Conservation (phyloP, 2,329 filamentous ascomycete genomes). For the Monosporascus sp. region DNA sequence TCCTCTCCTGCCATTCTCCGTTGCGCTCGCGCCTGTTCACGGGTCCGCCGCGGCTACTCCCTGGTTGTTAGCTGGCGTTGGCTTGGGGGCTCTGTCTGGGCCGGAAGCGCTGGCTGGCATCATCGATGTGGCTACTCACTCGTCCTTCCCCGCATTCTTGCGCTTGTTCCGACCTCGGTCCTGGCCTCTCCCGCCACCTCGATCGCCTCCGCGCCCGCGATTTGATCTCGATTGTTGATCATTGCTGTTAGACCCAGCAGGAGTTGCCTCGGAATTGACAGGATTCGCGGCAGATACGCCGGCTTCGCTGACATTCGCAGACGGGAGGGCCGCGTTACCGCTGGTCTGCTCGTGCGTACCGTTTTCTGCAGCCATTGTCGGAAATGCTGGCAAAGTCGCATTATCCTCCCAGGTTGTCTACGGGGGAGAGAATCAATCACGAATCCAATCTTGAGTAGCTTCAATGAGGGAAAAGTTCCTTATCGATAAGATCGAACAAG, state of each 20-base stretch:
- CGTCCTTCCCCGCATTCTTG: slow-evolving; percentile 9
- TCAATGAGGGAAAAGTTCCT: no score
- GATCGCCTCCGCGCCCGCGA: slow-evolving; percentile 8
- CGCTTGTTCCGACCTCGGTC: slow-evolving; percentile 9
- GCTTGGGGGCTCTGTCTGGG: slow-evolving; percentile 7
- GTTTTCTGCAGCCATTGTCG: slow-evolving; percentile 17
- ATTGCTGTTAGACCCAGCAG: slow-evolving; percentile 6
- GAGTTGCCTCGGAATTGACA: slow-evolving; percentile 4
- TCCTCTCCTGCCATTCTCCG: slow-evolving; percentile 45
- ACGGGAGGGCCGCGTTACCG: background rate
- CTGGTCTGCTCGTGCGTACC: slow-evolving; percentile 6
- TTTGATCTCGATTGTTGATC: slow-evolving; percentile 14
- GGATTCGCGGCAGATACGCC: no score
- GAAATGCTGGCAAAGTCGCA: slow-evolving; percentile 15
- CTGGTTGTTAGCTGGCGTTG: slow-evolving; percentile 37
- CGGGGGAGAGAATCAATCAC: background rate
- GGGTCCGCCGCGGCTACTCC: slow-evolving; percentile 42
- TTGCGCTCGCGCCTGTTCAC: slow-evolving; percentile 48
- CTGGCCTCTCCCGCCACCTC: background rate
- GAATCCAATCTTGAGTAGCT: no score
- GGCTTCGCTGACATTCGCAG: slow-evolving; percentile 3
- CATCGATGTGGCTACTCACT: slow-evolving; percentile 12
- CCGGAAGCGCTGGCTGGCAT: background rate
- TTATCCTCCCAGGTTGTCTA: background rate
- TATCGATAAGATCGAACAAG: no score